Evolutionary conservation across 2,329 filamentous ascomycete species (phyloP), one percentile per base, ranked within the genome.

Genomic region (Aspergillus hiratsukae): DNA sequence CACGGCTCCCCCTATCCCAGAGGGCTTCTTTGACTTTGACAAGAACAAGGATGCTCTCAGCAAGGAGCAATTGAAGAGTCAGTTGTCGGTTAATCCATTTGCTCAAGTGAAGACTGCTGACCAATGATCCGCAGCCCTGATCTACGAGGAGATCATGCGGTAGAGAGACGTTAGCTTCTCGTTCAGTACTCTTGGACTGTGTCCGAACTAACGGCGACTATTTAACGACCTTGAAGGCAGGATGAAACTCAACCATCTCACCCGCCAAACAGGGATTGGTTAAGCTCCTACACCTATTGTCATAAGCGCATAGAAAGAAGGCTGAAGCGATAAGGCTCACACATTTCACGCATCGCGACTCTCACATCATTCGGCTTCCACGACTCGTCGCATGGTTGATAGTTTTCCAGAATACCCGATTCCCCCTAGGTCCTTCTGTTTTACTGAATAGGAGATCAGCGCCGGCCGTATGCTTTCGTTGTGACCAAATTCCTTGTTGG

Each of bases 1-100:
- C 51, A 97, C 91, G 11, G 94, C 94, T 19, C 90, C 92, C 46
- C 92, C 94, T 23, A 99, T 99, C 69, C 94, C 94, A 23, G 93
- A 97, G 75, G 93, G 96, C 75, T 99, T 99, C 82, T 99, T 99
- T 74, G 94, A 99, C 77, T 99, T 99, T 76, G 94, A 99, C 78
- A 97, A 97, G 84, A 96, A 97, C 83, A 99, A 99, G 86, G 94
- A 99, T 76, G 94, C 88, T 69, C 79, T 99, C 71, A 97, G 89
- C 81, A 99, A 99, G 80, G 94, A 99, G 79, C 91, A 99, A 78
- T 78, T 99, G 75, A 97, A 97, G 82, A 84, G 94, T 87, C 68
- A 64, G 72, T 64, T 48, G 19, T 40, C 37, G 51, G 40, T 27
- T 17, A 35, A 27, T 3, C 10, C 21, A 51, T 54, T 53, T 11